A percentile compares a stretch with the other conserved stretches of the same genome.
These are phyloP conservation scores for Fusarium praegraminearum DNA, from an alignment of 2,329 filamentous ascomycete genomes.

Conservation along the genomic window DNA sequence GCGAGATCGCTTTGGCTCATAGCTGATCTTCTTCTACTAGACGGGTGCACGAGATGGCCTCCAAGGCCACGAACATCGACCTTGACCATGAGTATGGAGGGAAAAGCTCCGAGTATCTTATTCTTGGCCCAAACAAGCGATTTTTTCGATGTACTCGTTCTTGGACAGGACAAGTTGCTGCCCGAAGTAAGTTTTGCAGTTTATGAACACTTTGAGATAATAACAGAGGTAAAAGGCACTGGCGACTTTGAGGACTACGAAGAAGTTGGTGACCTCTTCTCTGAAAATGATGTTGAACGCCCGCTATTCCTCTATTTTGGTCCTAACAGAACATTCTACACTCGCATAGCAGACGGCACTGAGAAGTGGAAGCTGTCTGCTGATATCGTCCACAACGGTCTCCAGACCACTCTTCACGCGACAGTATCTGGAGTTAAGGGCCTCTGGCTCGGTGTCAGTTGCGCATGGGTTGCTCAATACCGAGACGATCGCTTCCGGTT, in stretches of 20 bases:
- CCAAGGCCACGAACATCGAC: neutral
- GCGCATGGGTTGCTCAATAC: slow-evolving; percentile 44
- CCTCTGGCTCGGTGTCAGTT: slow-evolving; percentile 41
- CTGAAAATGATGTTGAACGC: slow-evolving; percentile 39
- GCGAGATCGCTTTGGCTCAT: neutral
- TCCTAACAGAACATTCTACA: slow-evolving; percentile 32
- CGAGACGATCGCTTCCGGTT: slow-evolving; percentile 30
- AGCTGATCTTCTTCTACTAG: slow-evolving; percentile 9
- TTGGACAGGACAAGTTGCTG: slow-evolving; percentile 25
- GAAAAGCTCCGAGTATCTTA: slow-evolving; percentile 26
- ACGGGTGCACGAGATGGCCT: slow-evolving; percentile 3
- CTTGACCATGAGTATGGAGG: slow-evolving; percentile 24
- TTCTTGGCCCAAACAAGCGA: slow-evolving; percentile 35
- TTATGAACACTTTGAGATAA: neutral
- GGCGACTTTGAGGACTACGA: slow-evolving; percentile 39
- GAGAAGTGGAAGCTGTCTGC: slow-evolving; percentile 37
- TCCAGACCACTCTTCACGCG: slow-evolving; percentile 20
- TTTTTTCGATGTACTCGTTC: slow-evolving; percentile 43
- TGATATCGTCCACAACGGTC: neutral
- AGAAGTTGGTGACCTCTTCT: slow-evolving; percentile 30
- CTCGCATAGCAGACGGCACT: slow-evolving; percentile 26
- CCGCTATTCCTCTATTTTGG: slow-evolving; percentile 41
- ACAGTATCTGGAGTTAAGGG: slow-evolving; percentile 18
- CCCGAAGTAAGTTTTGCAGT: slow-evolving; percentile 22
- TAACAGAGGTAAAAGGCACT: slow-evolving; percentile 7